phyloP scores from a whole-genome alignment of 345 rosid genomes.

The Barbarea vulgaris region DNA sequence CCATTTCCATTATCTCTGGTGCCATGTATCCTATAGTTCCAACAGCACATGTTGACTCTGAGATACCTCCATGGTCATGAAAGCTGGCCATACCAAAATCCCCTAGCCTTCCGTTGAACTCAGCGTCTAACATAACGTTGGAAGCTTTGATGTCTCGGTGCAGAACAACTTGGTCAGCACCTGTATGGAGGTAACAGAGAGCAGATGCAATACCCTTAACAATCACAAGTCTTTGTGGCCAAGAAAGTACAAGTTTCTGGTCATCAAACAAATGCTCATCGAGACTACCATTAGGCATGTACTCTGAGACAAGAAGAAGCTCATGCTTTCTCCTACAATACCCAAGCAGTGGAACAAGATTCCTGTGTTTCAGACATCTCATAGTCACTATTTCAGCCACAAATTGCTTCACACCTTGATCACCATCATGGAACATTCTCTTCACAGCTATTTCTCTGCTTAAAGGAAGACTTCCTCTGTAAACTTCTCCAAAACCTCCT shows the following conservation, averaged over 20 bases:
- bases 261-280: constrained; percentile 45
- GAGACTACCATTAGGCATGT: constrained; percentile 59
- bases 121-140: constrained; percentile 55
- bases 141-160: constrained; percentile 59
- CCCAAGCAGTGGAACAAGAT: constrained; percentile 54
- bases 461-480: constrained; percentile 49
- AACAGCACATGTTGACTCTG: constrained; percentile 64
- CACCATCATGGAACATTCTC: constrained; percentile 44
- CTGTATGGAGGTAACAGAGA: constrained; percentile 53
- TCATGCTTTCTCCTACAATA: constrained; percentile 56
- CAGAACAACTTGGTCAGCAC: constrained; percentile 53
- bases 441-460: constrained; percentile 57
- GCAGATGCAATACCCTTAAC: constrained; percentile 47
- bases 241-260: constrained; percentile 34
- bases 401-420: constrained; percentile 57
- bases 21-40: constrained; percentile 70
- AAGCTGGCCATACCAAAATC: constrained; percentile 89
- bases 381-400: constrained; percentile 48
- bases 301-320: constrained; percentile 55
- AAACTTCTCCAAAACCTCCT: constrained; percentile 71
- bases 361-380: constrained; percentile 51
- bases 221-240: constrained; percentile 47
- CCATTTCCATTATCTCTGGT: constrained; percentile 43
- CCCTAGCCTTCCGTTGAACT: constrained; percentile 73
- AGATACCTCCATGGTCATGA: constrained; percentile 67